These are phyloP conservation scores for Protea cynaroides DNA, from an alignment of 164 flowering plant genomes.

Conservation along the genomic window DNA sequence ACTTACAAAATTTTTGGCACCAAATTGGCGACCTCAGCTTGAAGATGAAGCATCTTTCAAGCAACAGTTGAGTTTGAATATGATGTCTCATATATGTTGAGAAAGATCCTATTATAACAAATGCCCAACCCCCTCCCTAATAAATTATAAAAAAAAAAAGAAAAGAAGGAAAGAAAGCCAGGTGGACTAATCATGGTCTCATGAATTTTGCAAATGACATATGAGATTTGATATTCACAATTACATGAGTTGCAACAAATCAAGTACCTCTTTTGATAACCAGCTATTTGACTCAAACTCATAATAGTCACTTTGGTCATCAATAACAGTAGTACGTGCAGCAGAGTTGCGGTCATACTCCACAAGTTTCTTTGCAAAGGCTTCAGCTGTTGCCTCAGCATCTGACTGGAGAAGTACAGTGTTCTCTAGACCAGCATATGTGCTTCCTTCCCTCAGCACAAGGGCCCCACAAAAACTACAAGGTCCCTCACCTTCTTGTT, in stretches of 20 bases:
- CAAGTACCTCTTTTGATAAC: constrained; percentile 71
- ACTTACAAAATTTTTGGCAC: too few species aligned
- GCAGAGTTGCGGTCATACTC: constrained; percentile 90
- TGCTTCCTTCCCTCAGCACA: constrained; percentile 64
- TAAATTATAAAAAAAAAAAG: too few species aligned
- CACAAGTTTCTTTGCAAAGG: constrained; percentile 83
- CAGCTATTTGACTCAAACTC: constrained; percentile 82
- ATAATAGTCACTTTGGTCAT: constrained; percentile 98
- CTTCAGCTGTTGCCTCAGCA: constrained; percentile 88
- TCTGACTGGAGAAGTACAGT: constrained; percentile 45
- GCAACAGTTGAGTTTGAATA: neutral
- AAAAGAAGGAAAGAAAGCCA: too few species aligned
- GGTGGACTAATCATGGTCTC: too few species aligned
- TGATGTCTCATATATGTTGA: neutral
- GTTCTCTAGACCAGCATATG: constrained; percentile 82
- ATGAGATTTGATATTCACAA: neutral
- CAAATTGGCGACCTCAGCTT: too few species aligned
- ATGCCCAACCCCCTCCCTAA: too few species aligned
- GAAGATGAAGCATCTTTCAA: neutral
- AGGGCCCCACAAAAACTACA: constrained; percentile 44
- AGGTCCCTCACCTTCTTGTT: constrained; percentile 98
- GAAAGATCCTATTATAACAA: neutral
- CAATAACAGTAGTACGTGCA: constrained; percentile 88
- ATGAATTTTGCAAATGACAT: too few species aligned
- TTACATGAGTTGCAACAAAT: neutral